Conservation (phyloP, 306 rosid genomes). For the Trichosanthes cucumerina region DNA sequence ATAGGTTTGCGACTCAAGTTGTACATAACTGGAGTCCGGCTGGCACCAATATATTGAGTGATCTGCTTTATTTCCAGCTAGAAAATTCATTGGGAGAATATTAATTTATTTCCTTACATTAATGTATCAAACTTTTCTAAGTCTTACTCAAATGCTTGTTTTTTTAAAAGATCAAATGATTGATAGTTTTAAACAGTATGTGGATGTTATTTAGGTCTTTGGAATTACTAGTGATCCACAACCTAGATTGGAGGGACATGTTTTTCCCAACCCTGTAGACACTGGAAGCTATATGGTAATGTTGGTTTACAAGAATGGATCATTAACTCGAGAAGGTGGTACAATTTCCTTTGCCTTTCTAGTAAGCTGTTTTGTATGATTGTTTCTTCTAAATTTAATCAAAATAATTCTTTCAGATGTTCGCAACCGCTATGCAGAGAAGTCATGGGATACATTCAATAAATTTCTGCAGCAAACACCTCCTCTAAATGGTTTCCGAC, state of each 20-base stretch:
- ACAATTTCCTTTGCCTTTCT: background rate
- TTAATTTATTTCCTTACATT: background rate
- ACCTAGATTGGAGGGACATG: conserved; percentile 90
- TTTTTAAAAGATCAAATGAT: too few relatives aligned
- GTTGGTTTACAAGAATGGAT: conserved; percentile 92
- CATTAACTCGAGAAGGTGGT: conserved; percentile 91
- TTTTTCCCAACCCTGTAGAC: conserved; percentile 92
- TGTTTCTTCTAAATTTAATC: conserved; percentile 11
- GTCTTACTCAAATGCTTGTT: background rate
- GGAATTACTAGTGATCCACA: conserved; percentile 77
- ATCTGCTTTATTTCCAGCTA: background rate
- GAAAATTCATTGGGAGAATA: background rate
- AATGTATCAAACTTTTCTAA: background rate
- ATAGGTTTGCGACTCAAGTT: background rate
- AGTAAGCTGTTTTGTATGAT: background rate
- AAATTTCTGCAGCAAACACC: conserved; percentile 56
- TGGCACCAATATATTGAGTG: background rate
- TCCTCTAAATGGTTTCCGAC: conserved; percentile 56
- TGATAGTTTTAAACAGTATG: conserved; percentile 13
- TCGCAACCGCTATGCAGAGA: conserved; percentile 56
- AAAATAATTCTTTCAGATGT: conserved; percentile 38
- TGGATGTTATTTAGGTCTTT: conserved; percentile 44
- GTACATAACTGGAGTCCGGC: background rate
- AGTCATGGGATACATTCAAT: conserved; percentile 74
- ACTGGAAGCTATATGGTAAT: conserved; percentile 82